Evolutionary conservation across 805 yeast genomes (phyloP), one percentile per base, ranked within the genome.

Genomic region (Suhomyces vadensis): DNA sequence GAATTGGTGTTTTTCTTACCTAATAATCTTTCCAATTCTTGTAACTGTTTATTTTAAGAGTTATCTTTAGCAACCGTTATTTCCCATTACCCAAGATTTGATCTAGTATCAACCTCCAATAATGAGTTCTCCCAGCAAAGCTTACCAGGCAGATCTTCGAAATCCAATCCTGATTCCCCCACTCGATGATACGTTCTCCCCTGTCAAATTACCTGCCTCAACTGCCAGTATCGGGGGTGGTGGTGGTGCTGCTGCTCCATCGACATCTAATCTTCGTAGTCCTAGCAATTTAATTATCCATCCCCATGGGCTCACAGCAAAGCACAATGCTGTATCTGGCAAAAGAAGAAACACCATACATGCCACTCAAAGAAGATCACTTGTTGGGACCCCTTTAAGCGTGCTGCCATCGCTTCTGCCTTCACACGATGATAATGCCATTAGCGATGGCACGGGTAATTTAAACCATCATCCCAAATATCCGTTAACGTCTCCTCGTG

Each of bases 281-380:
- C 37, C 37, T 7, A 33, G 24, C 37, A 33, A 19, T 13, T 35
- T 48, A 8, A 42, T 48, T 6, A 35, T 37, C 7, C 50, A 48
- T 39, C 77, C 79, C 2, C 81, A 77, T 53, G 82, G 82, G 0
- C 55, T 77, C 27, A 55, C 67, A 1, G 64, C 69, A 43, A 71
- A 71, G 47, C 73, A 70, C 44, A 55, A 48, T 6, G 42, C 33
- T 7, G 29, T 17, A 5, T 22, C 33, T 9, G 35, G 41, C 11
- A 41, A 35, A 17, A 47, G 68, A 46, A 58, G 69, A 50, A 64
- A 59, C 37, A 47, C 51, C 4, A 38, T 50, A 35, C 54, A 47
- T 26, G 33, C 43, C 16, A 22, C 40, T 24, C 13, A 35, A 13
- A 41, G 46, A n/a, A 22, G 42, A 8, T 47, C 49, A n/a, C 24